Evolutionary conservation across 1,139 yeast species (phyloP).

Genomic region (Kurtzmaniella natalensis): DNA sequence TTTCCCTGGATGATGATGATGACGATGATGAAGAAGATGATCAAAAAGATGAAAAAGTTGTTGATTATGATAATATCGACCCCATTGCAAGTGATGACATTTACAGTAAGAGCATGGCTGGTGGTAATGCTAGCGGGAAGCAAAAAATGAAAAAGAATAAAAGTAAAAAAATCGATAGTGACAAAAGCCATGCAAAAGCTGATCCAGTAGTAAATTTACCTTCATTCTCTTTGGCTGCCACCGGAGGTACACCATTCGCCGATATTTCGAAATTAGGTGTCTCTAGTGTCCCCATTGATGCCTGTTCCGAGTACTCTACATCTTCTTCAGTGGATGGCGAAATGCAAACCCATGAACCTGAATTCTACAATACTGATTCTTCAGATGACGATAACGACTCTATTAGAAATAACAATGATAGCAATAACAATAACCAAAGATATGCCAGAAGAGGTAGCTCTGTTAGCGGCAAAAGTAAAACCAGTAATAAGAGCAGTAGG

Average conservation of each 20-base stretch:
- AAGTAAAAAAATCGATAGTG: no score
- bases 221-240: not conserved
- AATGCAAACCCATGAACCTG: not conserved
- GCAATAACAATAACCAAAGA: not conserved
- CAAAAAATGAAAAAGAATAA: no score
- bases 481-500: no score
- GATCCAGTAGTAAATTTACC: no score
- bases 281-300: not conserved
- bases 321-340: not conserved
- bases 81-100: no score
- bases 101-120: no score
- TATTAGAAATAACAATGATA: not conserved
- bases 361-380: not conserved
- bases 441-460: not conserved
- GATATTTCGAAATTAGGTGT: no score
- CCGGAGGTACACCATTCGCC: no score
- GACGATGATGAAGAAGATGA: slow-evolving; percentile 8
- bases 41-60: no score
- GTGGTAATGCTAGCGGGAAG: no score
- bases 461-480: not conserved
- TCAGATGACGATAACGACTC: not conserved
- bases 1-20: slow-evolving; percentile 4
- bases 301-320: not conserved
- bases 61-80: no score
- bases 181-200: no score